phyloP scores from a whole-genome alignment of 164 flowering plant genomes.

The Annona squamosa region DNA sequence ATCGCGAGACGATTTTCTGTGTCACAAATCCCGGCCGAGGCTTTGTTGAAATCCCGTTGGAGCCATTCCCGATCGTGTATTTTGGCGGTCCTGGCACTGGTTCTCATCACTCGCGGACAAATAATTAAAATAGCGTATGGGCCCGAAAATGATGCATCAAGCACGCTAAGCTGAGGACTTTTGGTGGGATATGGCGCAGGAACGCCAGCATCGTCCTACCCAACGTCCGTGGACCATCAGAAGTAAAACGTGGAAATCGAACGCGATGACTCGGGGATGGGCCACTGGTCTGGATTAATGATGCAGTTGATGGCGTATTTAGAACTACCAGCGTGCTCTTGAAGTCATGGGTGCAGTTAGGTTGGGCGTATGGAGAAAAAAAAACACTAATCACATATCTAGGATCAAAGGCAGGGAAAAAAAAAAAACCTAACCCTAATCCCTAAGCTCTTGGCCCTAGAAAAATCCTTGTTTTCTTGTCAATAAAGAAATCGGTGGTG shows the following conservation, averaged over 20 bases:
- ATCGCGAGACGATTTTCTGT: no score
- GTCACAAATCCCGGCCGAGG: background rate
- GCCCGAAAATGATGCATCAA: background rate
- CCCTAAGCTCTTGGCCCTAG: background rate
- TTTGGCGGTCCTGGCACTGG: background rate
- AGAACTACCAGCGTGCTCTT: background rate
- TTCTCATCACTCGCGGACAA: background rate
- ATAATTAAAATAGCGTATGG: background rate
- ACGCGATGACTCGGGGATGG: no score
- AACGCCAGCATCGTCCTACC: background rate
- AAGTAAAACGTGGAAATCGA: no score
- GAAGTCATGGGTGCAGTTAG: background rate
- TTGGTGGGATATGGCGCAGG: background rate
- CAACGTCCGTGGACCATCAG: no score
- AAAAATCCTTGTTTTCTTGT: background rate
- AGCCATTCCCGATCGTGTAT: background rate
- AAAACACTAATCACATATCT: background rate
- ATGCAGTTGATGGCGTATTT: background rate
- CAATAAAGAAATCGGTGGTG: background rate
- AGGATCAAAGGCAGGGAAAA: background rate
- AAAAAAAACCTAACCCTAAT: background rate
- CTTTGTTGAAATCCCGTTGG: background rate
- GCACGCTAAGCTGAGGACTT: background rate
- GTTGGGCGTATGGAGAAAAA: background rate
- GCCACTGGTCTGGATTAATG: background rate